Conservation (phyloP, 352 stramenopile genomes). For the Hyaloperonospora brassicae region DNA sequence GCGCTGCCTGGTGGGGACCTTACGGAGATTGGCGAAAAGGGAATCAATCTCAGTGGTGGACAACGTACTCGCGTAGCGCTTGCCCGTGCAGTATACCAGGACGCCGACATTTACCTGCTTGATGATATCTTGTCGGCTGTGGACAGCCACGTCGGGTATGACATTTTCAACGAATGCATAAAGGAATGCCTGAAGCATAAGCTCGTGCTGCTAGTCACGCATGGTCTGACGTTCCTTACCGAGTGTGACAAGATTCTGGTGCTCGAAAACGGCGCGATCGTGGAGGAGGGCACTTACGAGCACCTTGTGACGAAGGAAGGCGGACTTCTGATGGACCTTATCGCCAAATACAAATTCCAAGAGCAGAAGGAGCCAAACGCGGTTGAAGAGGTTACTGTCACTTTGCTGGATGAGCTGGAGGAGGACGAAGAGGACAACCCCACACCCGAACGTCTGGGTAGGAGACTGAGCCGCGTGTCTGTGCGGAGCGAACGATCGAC, state of each 20-base stretch:
- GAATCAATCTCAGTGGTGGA: conserved; percentile 91
- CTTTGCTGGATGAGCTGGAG: conserved; percentile 34
- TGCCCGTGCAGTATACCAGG: conserved; percentile 70
- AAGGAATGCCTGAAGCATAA: conserved; percentile 50
- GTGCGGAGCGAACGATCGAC: conserved; percentile 41
- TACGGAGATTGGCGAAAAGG: conserved; percentile 95
- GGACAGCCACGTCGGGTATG: conserved; percentile 89
- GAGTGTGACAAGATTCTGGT: conserved; percentile 59
- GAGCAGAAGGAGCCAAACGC: conserved; percentile 35
- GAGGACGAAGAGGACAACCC: conserved; percentile 35
- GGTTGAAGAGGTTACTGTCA: conserved; percentile 32
- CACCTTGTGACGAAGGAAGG: conserved; percentile 59
- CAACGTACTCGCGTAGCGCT: conserved; percentile 86
- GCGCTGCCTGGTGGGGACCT: conserved; percentile 76
- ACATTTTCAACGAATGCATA: conserved; percentile 85
- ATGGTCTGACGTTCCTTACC: conserved; percentile 56
- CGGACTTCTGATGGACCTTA: conserved; percentile 51
- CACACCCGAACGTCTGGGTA: conserved; percentile 22
- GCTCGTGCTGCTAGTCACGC: conserved; percentile 79
- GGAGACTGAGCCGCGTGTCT: conserved; percentile 44
- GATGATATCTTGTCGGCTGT: conserved; percentile 93
- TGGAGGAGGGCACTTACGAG: conserved; percentile 65
- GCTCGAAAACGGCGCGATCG: conserved; percentile 43
- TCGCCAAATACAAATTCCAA: conserved; percentile 54
- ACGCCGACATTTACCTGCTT: conserved; percentile 87